Evolutionary conservation across 1,284 basidiomycete species (phyloP), one percentile per base, ranked within the genome.

Genomic region (Puccinia hordei): DNA sequence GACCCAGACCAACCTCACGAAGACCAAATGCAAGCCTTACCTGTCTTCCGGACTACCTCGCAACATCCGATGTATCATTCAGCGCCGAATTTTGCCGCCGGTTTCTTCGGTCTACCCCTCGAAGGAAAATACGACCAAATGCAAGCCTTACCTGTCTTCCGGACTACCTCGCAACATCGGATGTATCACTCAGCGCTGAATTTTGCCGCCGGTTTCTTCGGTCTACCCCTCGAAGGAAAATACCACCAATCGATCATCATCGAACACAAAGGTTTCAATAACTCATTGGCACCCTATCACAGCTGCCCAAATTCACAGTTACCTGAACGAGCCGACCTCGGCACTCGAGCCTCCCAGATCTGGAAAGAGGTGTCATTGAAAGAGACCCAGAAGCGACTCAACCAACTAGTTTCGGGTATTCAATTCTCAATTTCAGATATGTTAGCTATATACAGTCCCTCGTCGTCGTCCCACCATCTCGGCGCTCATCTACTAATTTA

Each of bases 401-500:
- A 90, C 80, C 86, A 87, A 17, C 86, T 90, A 82, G 84, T 91
- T 65, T 82, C 88, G 2, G 94, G 93, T 0, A 90, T 91, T 81
- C 87, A 90, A 13, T 85, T 95, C 61, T 88, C 88, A 10, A 88
- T 63, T 30, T 91, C 55, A 89, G 91, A 83, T 93, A 95, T 83
- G 87, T 92, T 1, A 81, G 86, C 84, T n/a, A 46, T 38, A 6
- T 6, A 80, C 83, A 81, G 9, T 27, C 41, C 44, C 30, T 33
- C n/a, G 46, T n/a, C 6, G 82, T 82, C 83, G 77, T 82, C 83
- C 69, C 66, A 82, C 81, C 10, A 30, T 41, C 24, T 73, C 24
- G 15, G 35, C 12, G 35, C 44, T 63, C 4, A 9, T 15, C 19
- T 38, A 2, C 19, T 35, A 30, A 87, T 8, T 88, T 92, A 87